Evolutionary conservation across 495 filamentous ascomycete genomes (phyloP).

Genomic region (Aspergillus ellipticus): DNA sequence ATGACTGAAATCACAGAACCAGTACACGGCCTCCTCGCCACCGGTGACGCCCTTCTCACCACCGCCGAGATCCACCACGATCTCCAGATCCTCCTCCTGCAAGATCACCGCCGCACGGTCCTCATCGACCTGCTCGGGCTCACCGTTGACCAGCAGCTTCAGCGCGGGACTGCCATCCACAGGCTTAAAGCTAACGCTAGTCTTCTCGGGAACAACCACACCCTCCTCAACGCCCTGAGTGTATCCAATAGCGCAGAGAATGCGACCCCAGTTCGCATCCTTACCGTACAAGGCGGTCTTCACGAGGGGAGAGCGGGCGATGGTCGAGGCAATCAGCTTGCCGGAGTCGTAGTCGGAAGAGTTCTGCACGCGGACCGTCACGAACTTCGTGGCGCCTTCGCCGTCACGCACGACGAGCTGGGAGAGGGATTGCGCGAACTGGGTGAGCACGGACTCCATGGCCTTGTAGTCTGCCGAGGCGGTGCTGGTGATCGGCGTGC

Average conservation of each 20-base stretch:
- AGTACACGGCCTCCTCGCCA: slow-evolving; percentile 78
- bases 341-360: slow-evolving; percentile 62
- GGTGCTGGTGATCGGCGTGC: slow-evolving; percentile 53
- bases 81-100: slow-evolving; percentile 81
- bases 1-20: slow-evolving; percentile 98
- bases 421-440: slow-evolving; percentile 77
- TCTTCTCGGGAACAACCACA: slow-evolving; percentile 72
- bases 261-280: slow-evolving; percentile 98
- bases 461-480: slow-evolving; percentile 59
- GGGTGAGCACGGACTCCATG: slow-evolving; percentile 65
- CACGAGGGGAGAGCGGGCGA: slow-evolving; percentile 90
- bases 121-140: slow-evolving; percentile 93
- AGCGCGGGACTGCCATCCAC: slow-evolving; percentile 75
- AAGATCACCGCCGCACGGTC: slow-evolving; percentile 79
- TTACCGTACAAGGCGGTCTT: slow-evolving; percentile 96
- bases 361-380: slow-evolving; percentile 82
- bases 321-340: slow-evolving; percentile 72
- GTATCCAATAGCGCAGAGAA: slow-evolving; percentile 92
- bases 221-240: slow-evolving; percentile 63
- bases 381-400: slow-evolving; percentile 97
- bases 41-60: slow-evolving; percentile 47
- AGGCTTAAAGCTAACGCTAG: slow-evolving; percentile 88
- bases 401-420: slow-evolving; percentile 94
- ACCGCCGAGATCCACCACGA: slow-evolving; percentile 62
- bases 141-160: slow-evolving; percentile 82